Evolutionary conservation across 768 basidiomycete species (phyloP).

Genomic region (Naganishia vaughanmartiniae): DNA sequence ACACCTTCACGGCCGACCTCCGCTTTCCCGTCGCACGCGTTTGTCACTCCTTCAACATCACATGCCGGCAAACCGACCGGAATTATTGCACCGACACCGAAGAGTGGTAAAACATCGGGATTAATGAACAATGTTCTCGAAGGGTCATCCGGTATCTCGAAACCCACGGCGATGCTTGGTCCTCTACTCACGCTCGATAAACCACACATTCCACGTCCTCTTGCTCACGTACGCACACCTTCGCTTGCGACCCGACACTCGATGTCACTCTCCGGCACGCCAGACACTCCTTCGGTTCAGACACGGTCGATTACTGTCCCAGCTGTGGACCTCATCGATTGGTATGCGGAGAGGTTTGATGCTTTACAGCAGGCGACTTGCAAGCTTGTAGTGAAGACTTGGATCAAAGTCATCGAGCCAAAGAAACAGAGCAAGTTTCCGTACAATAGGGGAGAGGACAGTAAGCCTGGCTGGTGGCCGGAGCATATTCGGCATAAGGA

Average conservation of each 20-base stretch:
- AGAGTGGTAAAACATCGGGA: constrained; percentile 16
- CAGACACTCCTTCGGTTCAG: constrained; percentile 2
- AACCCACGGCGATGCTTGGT: constrained; percentile 6
- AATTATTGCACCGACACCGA: constrained; percentile 5
- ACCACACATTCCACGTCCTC: constrained; percentile 7
- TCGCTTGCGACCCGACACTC: neutral
- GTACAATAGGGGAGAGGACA: constrained; percentile 53
- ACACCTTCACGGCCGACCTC: constrained; percentile 9
- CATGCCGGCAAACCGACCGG: neutral
- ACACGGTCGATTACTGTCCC: constrained; percentile 35
- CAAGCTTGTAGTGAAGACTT: constrained; percentile 53
- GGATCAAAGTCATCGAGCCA: constrained; percentile 56
- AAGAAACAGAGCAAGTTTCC: constrained; percentile 53
- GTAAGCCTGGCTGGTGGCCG: constrained; percentile 55
- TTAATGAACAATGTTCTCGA: constrained; percentile 19
- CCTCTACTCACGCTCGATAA: neutral
- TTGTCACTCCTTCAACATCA: constrained; percentile 8
- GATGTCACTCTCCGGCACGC: neutral
- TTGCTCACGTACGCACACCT: constrained; percentile 12
- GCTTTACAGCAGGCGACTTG: constrained; percentile 50
- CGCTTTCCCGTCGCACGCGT: neutral
- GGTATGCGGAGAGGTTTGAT: constrained; percentile 46
- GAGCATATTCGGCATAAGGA: constrained; percentile 51
- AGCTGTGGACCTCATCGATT: constrained; percentile 40
- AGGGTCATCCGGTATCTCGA: neutral